Base-by-base conservation (phyloP, 148 eudicot genomes). In the Silene latifolia region DNA sequence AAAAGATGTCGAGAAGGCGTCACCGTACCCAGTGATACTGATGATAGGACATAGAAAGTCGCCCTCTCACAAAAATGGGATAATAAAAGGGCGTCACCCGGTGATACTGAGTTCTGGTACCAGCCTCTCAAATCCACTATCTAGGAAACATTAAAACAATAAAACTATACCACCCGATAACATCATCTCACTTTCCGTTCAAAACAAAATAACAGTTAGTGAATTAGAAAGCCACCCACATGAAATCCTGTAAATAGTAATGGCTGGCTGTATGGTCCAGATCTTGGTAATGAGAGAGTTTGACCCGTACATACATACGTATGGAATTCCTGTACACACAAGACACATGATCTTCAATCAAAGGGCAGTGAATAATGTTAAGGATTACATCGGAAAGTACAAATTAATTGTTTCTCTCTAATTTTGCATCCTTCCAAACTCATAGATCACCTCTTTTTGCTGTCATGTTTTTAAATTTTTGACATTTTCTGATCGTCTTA, bases 261-360 rank as follows among this genome's bases (percentile, higher is more conserved):
- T 0, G 54, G 0, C 0, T 2, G 3, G 56, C 3, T 51, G 17
- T 51, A 15, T 13, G 64, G 77, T 67, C 61, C 68, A 67, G 57
- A 73, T 32, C 61, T 78, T 23, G 77, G 74, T 20, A 29, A 53
- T 15, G 19, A 21, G 42, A 51, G 19, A 14, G 24, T 24, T 53
- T 32, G 57, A 10, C 54, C 20, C 51, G 73, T 24, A 23, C 20
- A n/a, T n/a, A n/a, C n/a, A n/a, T n/a, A n/a, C n/a, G 51, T 24
- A 32, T 47, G 23, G 9, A 9, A 23, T 61, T 17, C 68, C 23
- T 47, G 35, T 56, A 62, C 60, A 53, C 48, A 29, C 58, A 53
- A 74, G 35, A 68, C 80, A 81, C 83, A 81, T 81, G 80, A 67
- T 18, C 19, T 47, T 72, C 74, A 76, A 67, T 81, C 80, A 72